Percentiles rank a stretch among this genome's conserved stretches.
Evolutionary conservation across 108 stramenopile genomes (phyloP).

Genomic region (Schizochytrium sp.): DNA sequence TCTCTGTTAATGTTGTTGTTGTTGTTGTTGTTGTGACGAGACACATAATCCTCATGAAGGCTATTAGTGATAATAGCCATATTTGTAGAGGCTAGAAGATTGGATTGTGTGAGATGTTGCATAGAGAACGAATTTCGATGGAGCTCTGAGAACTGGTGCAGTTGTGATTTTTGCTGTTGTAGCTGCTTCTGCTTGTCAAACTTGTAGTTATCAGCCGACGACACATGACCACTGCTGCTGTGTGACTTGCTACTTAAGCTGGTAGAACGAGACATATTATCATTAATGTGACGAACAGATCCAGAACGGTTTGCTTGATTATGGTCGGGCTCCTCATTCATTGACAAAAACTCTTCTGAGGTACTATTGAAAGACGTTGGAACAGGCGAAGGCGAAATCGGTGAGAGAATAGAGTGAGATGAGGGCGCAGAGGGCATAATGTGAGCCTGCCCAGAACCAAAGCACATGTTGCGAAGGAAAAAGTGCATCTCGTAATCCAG

Average conservation of each 20-base stretch:
- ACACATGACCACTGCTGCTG: too few species aligned
- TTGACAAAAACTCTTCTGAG: not conserved
- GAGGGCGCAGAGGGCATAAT: not conserved
- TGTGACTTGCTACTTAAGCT: not conserved
- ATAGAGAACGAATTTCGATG: too few species aligned
- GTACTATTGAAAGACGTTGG: not conserved
- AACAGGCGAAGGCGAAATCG: not conserved
- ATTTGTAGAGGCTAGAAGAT: too few species aligned
- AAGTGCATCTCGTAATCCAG: not conserved
- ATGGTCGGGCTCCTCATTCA: slow-evolving; percentile 24
- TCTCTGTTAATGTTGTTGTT: too few species aligned
- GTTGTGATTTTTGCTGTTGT: too few species aligned
- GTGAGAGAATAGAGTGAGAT: not conserved
- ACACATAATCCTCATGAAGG: too few species aligned
- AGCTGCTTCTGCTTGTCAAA: too few species aligned
- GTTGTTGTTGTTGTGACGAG: too few species aligned
- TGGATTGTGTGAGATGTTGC: too few species aligned
- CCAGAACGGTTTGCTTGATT: not conserved
- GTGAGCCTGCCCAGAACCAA: not conserved
- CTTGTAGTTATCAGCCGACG: too few species aligned
- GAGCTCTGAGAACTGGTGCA: too few species aligned
- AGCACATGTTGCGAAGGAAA: not conserved
- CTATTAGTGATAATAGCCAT: too few species aligned
- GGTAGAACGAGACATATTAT: not conserved
- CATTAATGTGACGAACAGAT: not conserved